Conservation (phyloP, 2,329 filamentous ascomycete species). For the Trichophyton schoenleinii region DNA sequence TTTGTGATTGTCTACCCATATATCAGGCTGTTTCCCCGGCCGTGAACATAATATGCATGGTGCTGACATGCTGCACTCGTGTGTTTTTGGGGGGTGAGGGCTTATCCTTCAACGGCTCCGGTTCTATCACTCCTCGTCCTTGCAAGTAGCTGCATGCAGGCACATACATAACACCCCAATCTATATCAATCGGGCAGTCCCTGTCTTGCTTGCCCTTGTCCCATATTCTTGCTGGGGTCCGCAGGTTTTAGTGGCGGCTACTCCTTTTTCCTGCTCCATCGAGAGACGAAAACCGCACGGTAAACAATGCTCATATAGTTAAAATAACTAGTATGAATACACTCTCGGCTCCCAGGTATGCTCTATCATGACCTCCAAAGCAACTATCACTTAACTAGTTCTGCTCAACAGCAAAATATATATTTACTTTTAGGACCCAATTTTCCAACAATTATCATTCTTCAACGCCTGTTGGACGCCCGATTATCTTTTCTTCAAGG, state of each 20-base stretch:
- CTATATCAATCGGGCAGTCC: not conserved
- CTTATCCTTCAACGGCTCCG: not conserved
- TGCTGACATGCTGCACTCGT: constrained; percentile 1
- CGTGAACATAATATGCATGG: not conserved
- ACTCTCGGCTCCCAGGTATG: not conserved
- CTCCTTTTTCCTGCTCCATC: not conserved
- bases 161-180: constrained; percentile 1
- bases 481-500: not conserved
- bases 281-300: not conserved
- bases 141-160: not conserved
- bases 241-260: not conserved
- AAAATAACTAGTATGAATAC: not conserved
- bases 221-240: not conserved
- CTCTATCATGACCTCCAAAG: not conserved
- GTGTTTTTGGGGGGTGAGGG: not conserved
- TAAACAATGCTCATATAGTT: not conserved
- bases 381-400: not conserved
- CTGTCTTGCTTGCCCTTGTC: not conserved
- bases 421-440: not conserved
- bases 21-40: not conserved
- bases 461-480: not conserved
- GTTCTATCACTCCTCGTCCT: not conserved
- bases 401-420: not conserved
- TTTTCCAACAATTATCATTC: not conserved
- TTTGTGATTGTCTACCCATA: not conserved